A percentile compares a stretch with the other conserved stretches of the same genome.
Evolutionary conservation across 2,329 filamentous ascomycete species (phyloP).

Genomic region (Monilinia fructicola): DNA sequence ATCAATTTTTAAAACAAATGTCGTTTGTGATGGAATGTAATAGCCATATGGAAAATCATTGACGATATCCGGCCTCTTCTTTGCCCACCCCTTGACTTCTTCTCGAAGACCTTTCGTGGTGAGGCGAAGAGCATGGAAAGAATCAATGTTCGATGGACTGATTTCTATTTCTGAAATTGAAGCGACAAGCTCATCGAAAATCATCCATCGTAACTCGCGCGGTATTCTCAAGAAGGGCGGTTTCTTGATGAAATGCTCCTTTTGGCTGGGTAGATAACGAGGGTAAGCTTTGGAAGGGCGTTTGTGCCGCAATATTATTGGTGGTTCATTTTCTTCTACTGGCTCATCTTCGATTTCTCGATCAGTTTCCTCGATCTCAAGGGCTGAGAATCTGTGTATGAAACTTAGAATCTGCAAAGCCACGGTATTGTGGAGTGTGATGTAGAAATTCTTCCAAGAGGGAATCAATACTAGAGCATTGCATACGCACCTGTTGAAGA

Average conservation of each 20-base stretch:
- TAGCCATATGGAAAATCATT: constrained; percentile 5
- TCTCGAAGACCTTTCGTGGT: constrained; percentile 7
- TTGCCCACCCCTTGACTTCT: background rate
- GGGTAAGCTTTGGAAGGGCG: too few species aligned
- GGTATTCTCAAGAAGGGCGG: background rate
- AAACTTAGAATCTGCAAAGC: background rate
- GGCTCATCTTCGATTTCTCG: background rate
- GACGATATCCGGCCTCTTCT: background rate
- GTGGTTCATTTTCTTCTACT: background rate
- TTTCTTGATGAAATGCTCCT: background rate
- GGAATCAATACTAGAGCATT: too few species aligned
- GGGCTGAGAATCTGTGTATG: background rate
- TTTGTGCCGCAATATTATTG: background rate
- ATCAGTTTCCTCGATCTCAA: background rate
- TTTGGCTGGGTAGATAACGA: rapidly evolving
- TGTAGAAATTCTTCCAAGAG: too few species aligned
- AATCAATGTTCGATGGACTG: background rate
- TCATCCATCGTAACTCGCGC: background rate
- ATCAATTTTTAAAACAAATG: constrained; percentile 2
- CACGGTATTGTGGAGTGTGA: too few species aligned
- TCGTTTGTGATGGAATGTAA: background rate
- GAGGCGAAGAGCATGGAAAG: background rate
- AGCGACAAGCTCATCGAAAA: background rate
- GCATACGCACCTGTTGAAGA: background rate
- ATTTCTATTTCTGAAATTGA: background rate